Conservation (phyloP, 495 filamentous ascomycete species). For the Neurospora intermedia region DNA sequence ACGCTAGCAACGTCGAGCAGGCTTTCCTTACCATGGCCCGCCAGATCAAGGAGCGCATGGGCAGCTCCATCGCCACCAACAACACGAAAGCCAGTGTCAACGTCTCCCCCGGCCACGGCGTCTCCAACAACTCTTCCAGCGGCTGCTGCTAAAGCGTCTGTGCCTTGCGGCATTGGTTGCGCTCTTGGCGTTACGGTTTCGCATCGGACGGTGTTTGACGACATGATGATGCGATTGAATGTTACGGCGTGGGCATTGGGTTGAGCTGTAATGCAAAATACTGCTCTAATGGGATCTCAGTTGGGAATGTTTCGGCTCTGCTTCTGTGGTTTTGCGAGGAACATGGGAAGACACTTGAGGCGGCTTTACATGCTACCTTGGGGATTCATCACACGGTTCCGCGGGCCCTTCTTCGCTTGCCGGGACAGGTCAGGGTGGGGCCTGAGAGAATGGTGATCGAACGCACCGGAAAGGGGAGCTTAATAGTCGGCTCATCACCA, state of each 20-base stretch:
- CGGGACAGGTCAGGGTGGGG: neutral
- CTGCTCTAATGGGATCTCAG: neutral
- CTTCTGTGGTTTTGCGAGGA: neutral
- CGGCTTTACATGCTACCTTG: neutral
- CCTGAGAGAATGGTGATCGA: neutral
- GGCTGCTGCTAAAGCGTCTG: constrained; percentile 75
- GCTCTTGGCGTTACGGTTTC: constrained; percentile 17
- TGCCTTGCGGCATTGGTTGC: constrained; percentile 5
- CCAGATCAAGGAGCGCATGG: constrained; percentile 99
- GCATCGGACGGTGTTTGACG: constrained; percentile 20
- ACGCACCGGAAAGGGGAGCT: neutral
- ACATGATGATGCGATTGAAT: constrained; percentile 8
- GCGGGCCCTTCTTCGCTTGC: neutral
- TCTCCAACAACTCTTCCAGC: constrained; percentile 78
- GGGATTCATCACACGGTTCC: neutral
- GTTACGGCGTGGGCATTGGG: constrained; percentile 14
- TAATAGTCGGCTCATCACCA: neutral
- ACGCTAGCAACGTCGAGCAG: constrained; percentile 98
- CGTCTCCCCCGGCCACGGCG: constrained; percentile 86
- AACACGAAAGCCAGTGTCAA: constrained; percentile 98
- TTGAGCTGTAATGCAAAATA: constrained; percentile 3
- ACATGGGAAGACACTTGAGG: neutral
- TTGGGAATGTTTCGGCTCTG: neutral
- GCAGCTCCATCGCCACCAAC: constrained; percentile 81
- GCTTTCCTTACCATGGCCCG: constrained; percentile 99